phyloP scores from a whole-genome alignment of 768 basidiomycete species.

The Amanita muscaria region DNA sequence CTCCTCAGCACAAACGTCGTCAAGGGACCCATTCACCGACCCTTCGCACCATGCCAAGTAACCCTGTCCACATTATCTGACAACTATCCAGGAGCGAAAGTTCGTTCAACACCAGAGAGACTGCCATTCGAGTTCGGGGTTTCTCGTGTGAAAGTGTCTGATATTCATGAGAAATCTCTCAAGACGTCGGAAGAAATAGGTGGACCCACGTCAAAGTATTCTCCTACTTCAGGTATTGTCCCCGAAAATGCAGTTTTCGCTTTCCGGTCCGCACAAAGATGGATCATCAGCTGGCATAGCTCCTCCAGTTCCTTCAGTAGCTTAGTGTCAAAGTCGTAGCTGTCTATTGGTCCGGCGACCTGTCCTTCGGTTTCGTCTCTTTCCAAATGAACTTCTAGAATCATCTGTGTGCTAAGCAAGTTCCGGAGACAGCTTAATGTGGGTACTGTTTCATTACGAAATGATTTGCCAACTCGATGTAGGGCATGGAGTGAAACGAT shows the following conservation, averaged over 20 bases:
- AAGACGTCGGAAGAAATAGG: not conserved
- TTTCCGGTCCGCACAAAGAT: slow-evolving; percentile 26
- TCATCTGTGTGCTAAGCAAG: not conserved
- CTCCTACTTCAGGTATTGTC: slow-evolving; percentile 21
- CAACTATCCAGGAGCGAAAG: slow-evolving; percentile 47
- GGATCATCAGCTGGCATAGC: slow-evolving; percentile 17
- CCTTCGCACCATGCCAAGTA: not conserved
- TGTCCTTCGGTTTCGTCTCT: slow-evolving; percentile 1
- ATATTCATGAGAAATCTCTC: not conserved
- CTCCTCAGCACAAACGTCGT: no score
- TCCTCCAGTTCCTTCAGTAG: slow-evolving; percentile 8
- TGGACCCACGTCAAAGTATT: slow-evolving; percentile 28
- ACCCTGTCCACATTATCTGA: slow-evolving; percentile 32
- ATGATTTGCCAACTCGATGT: not conserved
- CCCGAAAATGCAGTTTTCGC: slow-evolving; percentile 12
- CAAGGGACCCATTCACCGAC: no score
- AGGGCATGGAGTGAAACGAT: slow-evolving; percentile 25
- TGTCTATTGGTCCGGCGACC: not conserved
- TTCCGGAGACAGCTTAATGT: not conserved
- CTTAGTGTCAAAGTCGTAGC: slow-evolving; percentile 7
- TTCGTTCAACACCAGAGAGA: slow-evolving; percentile 41
- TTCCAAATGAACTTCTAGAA: slow-evolving; percentile 2
- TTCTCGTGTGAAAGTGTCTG: slow-evolving; percentile 30
- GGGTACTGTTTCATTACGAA: not conserved
- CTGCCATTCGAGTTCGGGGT: slow-evolving; percentile 34